A percentile compares a stretch with the other conserved stretches of the same genome.
Evolutionary conservation across 257 asterid species (phyloP).

Genomic region (Solanum arcanum): DNA sequence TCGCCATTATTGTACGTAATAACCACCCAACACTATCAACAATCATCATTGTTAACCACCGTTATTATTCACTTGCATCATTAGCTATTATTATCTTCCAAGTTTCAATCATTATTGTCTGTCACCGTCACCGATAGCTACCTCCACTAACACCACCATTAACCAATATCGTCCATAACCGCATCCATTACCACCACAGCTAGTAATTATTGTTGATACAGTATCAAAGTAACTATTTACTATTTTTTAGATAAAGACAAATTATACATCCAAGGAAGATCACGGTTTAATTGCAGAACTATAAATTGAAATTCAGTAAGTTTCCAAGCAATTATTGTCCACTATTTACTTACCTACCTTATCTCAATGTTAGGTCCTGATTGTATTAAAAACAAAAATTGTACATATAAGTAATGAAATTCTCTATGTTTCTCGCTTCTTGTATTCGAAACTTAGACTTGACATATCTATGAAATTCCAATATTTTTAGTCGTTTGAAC

Average conservation of each 20-base stretch:
- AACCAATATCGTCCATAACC: neutral
- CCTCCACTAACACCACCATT: neutral
- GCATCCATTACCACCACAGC: neutral
- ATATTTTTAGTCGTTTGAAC: neutral
- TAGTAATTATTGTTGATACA: neutral
- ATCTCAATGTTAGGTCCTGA: neutral
- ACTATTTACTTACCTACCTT: neutral
- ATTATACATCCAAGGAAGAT: neutral
- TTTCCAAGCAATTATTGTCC: neutral
- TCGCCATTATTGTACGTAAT: neutral
- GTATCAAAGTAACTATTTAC: too few species aligned
- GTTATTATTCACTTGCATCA: neutral
- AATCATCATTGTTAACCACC: neutral
- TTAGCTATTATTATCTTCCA: neutral
- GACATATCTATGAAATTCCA: neutral
- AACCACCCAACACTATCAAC: neutral
- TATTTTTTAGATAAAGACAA: neutral
- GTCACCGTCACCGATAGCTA: neutral
- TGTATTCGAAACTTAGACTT: neutral
- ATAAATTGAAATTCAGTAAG: neutral
- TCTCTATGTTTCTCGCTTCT: neutral
- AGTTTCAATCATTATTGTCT: neutral
- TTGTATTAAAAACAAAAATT: neutral
- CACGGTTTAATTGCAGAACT: neutral
- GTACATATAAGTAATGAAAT: neutral